Conservation (phyloP, 805 yeast genomes). For the Grigorovia jiainica region DNA sequence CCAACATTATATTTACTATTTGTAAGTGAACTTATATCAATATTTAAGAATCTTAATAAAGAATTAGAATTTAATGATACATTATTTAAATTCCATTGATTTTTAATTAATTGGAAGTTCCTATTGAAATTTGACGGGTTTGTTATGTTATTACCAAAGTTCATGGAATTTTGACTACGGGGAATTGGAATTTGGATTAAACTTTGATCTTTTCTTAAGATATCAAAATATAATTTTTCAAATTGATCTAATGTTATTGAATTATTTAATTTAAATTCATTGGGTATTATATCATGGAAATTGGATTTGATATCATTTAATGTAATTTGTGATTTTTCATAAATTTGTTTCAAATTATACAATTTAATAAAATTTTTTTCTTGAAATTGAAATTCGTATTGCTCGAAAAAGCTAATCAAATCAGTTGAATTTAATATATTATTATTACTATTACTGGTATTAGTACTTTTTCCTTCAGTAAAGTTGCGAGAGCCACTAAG, state of each 20-base stretch:
- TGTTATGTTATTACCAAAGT: conserved; percentile 35
- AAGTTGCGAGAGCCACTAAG: too few species aligned
- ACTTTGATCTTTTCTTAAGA: conserved; percentile 23
- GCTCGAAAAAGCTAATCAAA: conserved; percentile 31
- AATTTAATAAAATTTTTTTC: conserved; percentile 33
- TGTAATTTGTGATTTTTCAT: conserved; percentile 44
- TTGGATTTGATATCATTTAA: conserved; percentile 18
- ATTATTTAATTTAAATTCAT: conserved; percentile 13
- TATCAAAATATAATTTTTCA: conserved; percentile 38
- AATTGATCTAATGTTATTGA: conserved; percentile 18
- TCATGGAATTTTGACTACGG: conserved; percentile 24
- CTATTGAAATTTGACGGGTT: conserved; percentile 15
- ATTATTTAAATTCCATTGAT: conserved; percentile 53
- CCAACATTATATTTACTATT: conserved; percentile 41
- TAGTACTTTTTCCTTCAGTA: too few species aligned
- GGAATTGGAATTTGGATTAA: conserved; percentile 33
- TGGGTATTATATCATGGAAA: conserved; percentile 7
- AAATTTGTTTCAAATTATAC: conserved; percentile 48
- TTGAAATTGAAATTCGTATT: conserved; percentile 34
- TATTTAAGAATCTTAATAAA: conserved; percentile 36
- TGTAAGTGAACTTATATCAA: conserved; percentile 35
- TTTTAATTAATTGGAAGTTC: conserved; percentile 3
- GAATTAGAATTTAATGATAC: conserved; percentile 42
- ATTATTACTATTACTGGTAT: too few species aligned
- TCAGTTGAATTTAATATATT: too few species aligned